These are phyloP conservation scores for Mycena metata DNA, from an alignment of 768 basidiomycete genomes.

Conservation along the genomic window DNA sequence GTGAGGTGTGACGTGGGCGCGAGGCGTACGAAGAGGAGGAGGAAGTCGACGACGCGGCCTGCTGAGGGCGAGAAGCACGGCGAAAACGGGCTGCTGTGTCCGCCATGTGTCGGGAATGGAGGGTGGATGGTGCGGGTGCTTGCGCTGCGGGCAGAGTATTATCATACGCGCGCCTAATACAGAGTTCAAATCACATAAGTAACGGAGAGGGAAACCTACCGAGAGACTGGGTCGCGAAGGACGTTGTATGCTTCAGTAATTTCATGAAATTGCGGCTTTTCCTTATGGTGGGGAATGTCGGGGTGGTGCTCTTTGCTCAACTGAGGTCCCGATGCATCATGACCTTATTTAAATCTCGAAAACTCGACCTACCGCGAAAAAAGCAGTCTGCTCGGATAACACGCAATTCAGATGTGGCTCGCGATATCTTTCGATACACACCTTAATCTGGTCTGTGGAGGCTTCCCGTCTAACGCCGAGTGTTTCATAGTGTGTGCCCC, in stretches of 20 bases:
- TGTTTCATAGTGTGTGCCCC: conserved; percentile 34
- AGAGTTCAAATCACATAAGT: not conserved
- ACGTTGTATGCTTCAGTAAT: conserved; percentile 37
- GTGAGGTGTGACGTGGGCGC: not conserved
- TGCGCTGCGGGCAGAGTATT: conserved; percentile 30
- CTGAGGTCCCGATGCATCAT: not conserved
- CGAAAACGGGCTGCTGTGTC: conserved; percentile 37
- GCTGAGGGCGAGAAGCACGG: conserved; percentile 17
- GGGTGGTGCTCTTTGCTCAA: conserved; percentile 37
- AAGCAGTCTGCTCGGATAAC: conserved; percentile 21
- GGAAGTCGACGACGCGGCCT: not conserved
- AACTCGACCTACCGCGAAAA: conserved; percentile 27
- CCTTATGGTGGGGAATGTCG: conserved; percentile 33
- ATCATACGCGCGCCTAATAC: conserved; percentile 33
- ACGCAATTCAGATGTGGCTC: not conserved
- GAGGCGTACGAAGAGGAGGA: conserved; percentile 10
- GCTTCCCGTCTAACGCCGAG: conserved; percentile 21
- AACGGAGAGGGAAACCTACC: conserved; percentile 6
- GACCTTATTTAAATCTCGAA: too few species aligned
- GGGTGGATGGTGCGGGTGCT: conserved; percentile 18
- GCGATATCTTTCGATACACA: not conserved
- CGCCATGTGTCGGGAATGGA: conserved; percentile 31
- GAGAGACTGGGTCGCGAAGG: conserved; percentile 34
- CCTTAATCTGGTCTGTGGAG: conserved; percentile 29
- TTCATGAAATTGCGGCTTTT: conserved; percentile 31